Percentiles rank a stretch among this genome's conserved stretches.
Conservation (phyloP, 257 asterid genomes). For the Ajuga chamaepitys region DNA sequence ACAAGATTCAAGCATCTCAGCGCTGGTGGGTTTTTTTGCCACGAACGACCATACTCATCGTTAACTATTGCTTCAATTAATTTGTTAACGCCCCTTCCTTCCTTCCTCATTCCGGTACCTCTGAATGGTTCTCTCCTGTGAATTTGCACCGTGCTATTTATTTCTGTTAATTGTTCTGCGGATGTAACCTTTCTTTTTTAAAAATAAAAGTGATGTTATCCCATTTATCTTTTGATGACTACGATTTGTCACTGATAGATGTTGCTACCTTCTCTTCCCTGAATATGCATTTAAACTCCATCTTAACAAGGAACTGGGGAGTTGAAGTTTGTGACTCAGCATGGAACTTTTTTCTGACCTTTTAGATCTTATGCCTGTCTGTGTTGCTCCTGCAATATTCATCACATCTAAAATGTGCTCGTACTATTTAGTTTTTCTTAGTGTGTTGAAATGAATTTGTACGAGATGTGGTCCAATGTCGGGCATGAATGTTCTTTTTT, state of each 20-base stretch:
- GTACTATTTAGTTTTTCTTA: not conserved
- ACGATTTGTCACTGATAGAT: no score
- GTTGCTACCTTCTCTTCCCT: no score
- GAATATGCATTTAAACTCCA: no score
- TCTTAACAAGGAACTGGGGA: no score
- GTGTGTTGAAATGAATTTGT: not conserved
- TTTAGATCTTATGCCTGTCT: not conserved
- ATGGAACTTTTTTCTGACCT: no score
- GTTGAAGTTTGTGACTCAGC: no score
- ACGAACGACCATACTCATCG: not conserved
- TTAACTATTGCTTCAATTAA: not conserved
- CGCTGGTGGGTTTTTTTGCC: slow-evolving; percentile 56
- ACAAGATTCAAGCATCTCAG: slow-evolving; percentile 79
- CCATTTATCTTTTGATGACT: no score
- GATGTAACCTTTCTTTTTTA: not conserved
- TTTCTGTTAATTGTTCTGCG: not conserved
- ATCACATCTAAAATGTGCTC: not conserved
- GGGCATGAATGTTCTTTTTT: no score
- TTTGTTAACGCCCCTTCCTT: no score
- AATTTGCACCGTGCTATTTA: not conserved
- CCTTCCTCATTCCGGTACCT: not conserved
- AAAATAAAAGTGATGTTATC: no score
- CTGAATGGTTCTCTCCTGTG: not conserved
- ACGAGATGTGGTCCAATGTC: not conserved
- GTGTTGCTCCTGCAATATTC: not conserved